phyloP scores from a whole-genome alignment of 441 rosid species.

The Mallotus repandus region DNA sequence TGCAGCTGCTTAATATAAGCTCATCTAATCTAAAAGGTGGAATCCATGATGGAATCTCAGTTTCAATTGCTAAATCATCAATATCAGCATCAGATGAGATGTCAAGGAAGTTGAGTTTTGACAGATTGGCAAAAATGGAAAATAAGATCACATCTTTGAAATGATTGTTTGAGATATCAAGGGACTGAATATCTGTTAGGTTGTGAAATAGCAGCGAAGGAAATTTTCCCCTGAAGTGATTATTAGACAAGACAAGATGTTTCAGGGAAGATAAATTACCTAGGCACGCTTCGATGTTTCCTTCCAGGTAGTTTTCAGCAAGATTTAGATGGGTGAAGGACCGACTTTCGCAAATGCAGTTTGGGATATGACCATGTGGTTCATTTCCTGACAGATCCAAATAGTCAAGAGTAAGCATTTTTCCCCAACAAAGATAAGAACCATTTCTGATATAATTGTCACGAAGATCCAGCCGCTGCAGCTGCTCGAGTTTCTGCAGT shows the following conservation, averaged over 20 bases:
- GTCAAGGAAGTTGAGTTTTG: constrained; percentile 6
- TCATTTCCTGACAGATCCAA: constrained; percentile 11
- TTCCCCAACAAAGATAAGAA: constrained; percentile 4
- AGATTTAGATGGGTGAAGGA: not conserved
- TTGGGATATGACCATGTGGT: not conserved
- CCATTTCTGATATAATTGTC: constrained; percentile 3
- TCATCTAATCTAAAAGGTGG: constrained; percentile 9
- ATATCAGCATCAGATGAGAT: not conserved
- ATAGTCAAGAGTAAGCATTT: not conserved
- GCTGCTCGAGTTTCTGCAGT: constrained; percentile 3
- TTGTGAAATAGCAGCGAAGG: constrained; percentile 8
- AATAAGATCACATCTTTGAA: constrained; percentile 2
- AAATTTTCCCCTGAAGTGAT: not conserved
- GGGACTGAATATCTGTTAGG: constrained; percentile 1
- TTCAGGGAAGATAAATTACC: constrained; percentile 7
- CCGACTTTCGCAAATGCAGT: not conserved
- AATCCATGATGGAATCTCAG: not conserved
- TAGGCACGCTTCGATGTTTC: constrained; percentile 7
- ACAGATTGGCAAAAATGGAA: constrained; percentile 5
- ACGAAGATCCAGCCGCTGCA: not conserved
- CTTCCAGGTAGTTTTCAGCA: not conserved
- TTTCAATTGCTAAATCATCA: not conserved
- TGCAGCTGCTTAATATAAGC: not conserved
- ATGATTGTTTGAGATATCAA: not conserved
- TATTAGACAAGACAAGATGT: not conserved